Evolutionary conservation across 805 yeast genomes (phyloP).

Genomic region (Pichia deserticola): DNA sequence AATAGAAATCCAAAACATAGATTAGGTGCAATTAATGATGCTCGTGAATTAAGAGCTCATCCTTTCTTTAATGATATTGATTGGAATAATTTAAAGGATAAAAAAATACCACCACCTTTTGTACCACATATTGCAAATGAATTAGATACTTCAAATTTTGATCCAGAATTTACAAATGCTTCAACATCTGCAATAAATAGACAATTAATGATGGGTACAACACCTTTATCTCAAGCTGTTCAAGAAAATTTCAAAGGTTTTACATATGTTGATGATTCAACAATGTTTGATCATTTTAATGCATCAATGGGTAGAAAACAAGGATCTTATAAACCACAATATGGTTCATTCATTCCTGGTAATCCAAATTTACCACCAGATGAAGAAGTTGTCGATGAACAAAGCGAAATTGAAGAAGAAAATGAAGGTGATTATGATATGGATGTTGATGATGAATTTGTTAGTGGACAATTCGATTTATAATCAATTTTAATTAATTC

Average conservation of each 20-base stretch:
- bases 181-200: slow-evolving; percentile 75
- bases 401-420: slow-evolving; percentile 36
- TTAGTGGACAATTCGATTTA: slow-evolving; percentile 83
- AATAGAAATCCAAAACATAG: slow-evolving; percentile 96
- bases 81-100: slow-evolving; percentile 72
- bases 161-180: slow-evolving; percentile 93
- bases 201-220: slow-evolving; percentile 55
- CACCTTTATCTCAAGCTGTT: slow-evolving; percentile 89
- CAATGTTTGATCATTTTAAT: slow-evolving; percentile 77
- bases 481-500: slow-evolving; percentile 18
- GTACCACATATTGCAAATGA: slow-evolving; percentile 89
- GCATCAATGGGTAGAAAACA: slow-evolving; percentile 28
- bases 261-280: slow-evolving; percentile 90
- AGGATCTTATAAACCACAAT: slow-evolving; percentile 34
- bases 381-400: slow-evolving; percentile 76
- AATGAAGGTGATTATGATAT: slow-evolving; percentile 42
- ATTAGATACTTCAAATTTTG: slow-evolving; percentile 93
- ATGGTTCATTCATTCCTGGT: slow-evolving; percentile 70
- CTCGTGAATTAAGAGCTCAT: slow-evolving; percentile 86
- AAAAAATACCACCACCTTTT: slow-evolving; percentile 92
- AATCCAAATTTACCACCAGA: slow-evolving; percentile 76
- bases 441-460: slow-evolving; percentile 65
- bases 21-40: slow-evolving; percentile 85
- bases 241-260: slow-evolving; percentile 97
- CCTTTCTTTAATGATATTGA: slow-evolving; percentile 88